These are phyloP conservation scores for Fomitopsis schrenkii DNA, from an alignment of 1,284 basidiomycete species.

Conservation along the genomic window DNA sequence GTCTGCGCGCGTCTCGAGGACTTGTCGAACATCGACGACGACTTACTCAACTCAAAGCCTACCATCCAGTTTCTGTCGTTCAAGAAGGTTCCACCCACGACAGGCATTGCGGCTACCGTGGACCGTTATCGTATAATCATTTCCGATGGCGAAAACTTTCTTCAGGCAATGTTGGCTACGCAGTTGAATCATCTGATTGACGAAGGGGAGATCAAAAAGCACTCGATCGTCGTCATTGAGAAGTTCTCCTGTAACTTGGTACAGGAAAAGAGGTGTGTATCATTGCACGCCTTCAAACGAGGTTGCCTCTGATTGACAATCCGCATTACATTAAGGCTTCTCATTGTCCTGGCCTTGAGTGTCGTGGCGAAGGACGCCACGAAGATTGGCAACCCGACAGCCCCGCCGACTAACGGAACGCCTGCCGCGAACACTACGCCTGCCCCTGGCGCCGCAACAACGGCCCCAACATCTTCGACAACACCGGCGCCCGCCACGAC, in stretches of 20 bases:
- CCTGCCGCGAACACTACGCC: constrained; percentile 22
- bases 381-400: constrained; percentile 74
- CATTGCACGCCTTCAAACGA: not conserved
- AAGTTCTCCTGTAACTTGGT: constrained; percentile 84
- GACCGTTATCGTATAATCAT: constrained; percentile 73
- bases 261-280: constrained; percentile 73
- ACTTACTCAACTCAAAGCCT: constrained; percentile 53
- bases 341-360: constrained; percentile 80
- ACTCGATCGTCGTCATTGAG: constrained; percentile 72
- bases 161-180: constrained; percentile 95
- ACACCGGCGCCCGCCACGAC: constrained; percentile 11
- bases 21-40: constrained; percentile 44
- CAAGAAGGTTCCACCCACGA: constrained; percentile 63
- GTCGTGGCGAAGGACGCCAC: constrained; percentile 49
- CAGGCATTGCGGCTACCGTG: constrained; percentile 31
- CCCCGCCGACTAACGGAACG: constrained; percentile 23
- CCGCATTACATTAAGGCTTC: constrained; percentile 49
- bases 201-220: constrained; percentile 64
- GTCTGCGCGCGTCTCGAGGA: constrained; percentile 48
- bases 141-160: constrained; percentile 79
- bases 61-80: constrained; percentile 80
- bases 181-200: constrained; percentile 82
- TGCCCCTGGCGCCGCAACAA: constrained; percentile 21
- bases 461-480: constrained; percentile 9
- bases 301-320: not conserved